Conservation (phyloP, 2,329 filamentous ascomycete genomes). For the Arthrobotrys megalospora region DNA sequence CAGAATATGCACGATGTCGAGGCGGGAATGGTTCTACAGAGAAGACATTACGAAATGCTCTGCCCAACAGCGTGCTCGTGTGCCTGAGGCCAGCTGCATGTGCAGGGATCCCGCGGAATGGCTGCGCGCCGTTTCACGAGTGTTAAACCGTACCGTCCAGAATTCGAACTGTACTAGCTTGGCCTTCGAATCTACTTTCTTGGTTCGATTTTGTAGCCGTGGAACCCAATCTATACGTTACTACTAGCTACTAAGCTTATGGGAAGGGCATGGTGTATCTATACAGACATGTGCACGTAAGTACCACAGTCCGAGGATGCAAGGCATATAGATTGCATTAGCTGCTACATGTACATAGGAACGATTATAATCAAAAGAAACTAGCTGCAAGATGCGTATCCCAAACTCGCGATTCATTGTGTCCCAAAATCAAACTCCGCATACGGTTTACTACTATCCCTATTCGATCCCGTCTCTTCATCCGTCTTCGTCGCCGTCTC, state of each 20-base stretch:
- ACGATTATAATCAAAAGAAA: no score
- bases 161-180: no score
- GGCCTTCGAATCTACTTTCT: neutral
- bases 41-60: neutral
- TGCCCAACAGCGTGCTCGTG: neutral
- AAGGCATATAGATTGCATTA: no score
- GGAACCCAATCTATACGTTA: no score
- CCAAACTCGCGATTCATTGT: neutral
- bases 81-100: slow-evolving; percentile 36
- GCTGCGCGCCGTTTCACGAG: slow-evolving; percentile 26
- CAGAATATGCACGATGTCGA: slow-evolving; percentile 1
- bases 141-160: neutral
- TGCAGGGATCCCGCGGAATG: slow-evolving; percentile 46
- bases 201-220: neutral
- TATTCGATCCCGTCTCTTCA: neutral
- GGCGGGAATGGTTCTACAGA: neutral
- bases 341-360: no score
- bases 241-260: no score
- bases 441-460: neutral
- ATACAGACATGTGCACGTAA: no score
- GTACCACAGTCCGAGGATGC: no score
- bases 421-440: slow-evolving; percentile 2
- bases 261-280: no score
- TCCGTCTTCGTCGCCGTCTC: slow-evolving; percentile 14
- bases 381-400: neutral